phyloP scores from a whole-genome alignment of 176 grass and related monocot species.

The Alloteropsis semialata region DNA sequence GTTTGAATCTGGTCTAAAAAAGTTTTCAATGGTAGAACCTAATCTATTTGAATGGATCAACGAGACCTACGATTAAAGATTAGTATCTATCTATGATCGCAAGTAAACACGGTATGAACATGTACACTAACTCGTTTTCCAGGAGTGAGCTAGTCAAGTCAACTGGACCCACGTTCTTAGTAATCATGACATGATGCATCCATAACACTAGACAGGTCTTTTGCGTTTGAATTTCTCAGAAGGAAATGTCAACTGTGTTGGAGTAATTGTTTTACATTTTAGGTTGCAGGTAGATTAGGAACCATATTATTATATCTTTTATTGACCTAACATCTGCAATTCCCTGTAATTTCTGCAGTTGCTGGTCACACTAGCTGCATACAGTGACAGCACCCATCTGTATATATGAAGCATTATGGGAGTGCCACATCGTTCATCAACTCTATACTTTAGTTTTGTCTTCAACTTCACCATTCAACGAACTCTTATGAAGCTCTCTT shows the following conservation, averaged over 20 bases:
- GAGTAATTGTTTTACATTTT: not conserved
- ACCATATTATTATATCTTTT: not conserved
- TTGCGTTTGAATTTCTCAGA: not conserved
- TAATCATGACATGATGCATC: not conserved
- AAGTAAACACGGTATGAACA: not conserved
- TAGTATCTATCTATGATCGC: not conserved
- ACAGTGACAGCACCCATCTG: not conserved
- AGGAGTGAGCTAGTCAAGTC: not conserved
- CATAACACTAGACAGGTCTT: not conserved
- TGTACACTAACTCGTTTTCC: not conserved
- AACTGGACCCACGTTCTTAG: not conserved
- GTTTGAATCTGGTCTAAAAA: not conserved
- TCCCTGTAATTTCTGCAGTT: not conserved
- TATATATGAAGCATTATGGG: not conserved
- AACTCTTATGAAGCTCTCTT: not conserved
- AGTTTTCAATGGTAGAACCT: not conserved
- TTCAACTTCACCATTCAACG: not conserved
- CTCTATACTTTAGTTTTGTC: not conserved
- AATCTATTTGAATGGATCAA: not conserved
- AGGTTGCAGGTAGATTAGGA: not conserved
- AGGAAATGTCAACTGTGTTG: conserved; percentile 2
- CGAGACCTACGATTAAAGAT: too few relatives aligned
- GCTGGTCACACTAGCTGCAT: not conserved
- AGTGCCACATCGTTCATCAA: not conserved
- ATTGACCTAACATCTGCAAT: not conserved